Evolutionary conservation across 495 filamentous ascomycete species (phyloP).

Genomic region (Neurospora hispaniola): DNA sequence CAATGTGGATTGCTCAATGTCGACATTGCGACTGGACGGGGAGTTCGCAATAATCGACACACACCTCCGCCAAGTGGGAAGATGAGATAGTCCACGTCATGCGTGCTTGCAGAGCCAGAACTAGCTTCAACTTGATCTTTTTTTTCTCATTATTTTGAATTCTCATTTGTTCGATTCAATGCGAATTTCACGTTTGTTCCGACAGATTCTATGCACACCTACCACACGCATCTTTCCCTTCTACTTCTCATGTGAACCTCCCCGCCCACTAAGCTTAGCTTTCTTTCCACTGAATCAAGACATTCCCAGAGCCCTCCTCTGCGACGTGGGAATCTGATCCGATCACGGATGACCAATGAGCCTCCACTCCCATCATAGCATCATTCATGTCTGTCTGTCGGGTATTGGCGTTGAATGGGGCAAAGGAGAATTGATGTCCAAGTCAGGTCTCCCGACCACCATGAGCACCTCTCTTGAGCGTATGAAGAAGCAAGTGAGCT

Average conservation of each 20-base stretch:
- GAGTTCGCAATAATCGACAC: background rate
- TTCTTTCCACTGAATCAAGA: background rate
- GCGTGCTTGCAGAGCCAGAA: too few relatives aligned
- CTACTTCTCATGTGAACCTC: background rate
- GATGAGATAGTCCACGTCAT: too few relatives aligned
- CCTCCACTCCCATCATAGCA: background rate
- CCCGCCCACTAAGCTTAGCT: background rate
- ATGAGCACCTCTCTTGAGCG: too few relatives aligned
- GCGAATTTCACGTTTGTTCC: too few relatives aligned
- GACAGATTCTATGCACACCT: too few relatives aligned
- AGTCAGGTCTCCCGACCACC: background rate
- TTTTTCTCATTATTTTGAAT: too few relatives aligned
- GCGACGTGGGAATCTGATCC: background rate
- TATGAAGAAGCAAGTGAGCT: too few relatives aligned
- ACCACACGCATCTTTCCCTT: background rate
- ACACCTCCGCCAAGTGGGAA: too few relatives aligned
- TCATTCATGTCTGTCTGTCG: background rate
- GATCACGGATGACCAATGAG: background rate
- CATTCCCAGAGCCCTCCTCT: background rate
- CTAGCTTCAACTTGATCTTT: too few relatives aligned
- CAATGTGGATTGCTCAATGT: background rate
- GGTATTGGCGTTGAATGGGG: background rate
- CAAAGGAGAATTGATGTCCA: background rate
- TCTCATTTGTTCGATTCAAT: too few relatives aligned
- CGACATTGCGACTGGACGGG: background rate